Evolutionary conservation across 176 grass and related monocot species (phyloP), one percentile per base, ranked within the genome.

Genomic region (Lolium multiflorum): DNA sequence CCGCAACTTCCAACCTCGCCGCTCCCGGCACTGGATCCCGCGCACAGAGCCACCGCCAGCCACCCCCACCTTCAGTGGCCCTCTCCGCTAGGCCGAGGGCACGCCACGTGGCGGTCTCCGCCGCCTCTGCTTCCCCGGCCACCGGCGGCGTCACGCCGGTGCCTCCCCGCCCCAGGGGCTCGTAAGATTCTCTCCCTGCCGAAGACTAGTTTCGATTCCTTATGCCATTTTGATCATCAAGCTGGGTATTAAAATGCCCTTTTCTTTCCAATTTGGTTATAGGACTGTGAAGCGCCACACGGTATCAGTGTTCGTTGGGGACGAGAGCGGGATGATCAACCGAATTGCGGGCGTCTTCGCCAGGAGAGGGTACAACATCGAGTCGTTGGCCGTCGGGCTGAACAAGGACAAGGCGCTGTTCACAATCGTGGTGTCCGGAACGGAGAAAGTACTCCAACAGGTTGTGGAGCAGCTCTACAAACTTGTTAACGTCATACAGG

Each of bases 261-360:
- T 57, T 13, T 25, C 14, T 26, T 77, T 58, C 46, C 10, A 24
- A 75, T 38, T 1, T 28, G 28, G 1, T 28, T 86, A 16, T 71
- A 90, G 89, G 79, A 50, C 47, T 64, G 58, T 87, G 31, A 93
- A 72, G 51, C 86, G 94, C 44, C 94, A 93, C 72, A 96, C 94
- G 2, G 49, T 96, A 43, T 96, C 94, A 26, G 94, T 96, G 71
- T 95, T 95, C 49, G 93, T 92, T 81, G 90, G 93, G 24, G 93
- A 95, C 88, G 93, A 95, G 83, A 95, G 88, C 73, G 93, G 93
- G 61, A 95, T 95, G 87, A 95, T 95, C 86, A 95, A 95, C 81
- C 88, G 93, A 64, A 95, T 95, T 74, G 90, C 93, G 24, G 93
- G 93, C 4, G 90, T 95, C 26, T 95, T 95, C 86, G 93, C 93